Evolutionary conservation across 257 asterid species (phyloP), one percentile per base, ranked within the genome.

Genomic region (Capsicum chinense): DNA sequence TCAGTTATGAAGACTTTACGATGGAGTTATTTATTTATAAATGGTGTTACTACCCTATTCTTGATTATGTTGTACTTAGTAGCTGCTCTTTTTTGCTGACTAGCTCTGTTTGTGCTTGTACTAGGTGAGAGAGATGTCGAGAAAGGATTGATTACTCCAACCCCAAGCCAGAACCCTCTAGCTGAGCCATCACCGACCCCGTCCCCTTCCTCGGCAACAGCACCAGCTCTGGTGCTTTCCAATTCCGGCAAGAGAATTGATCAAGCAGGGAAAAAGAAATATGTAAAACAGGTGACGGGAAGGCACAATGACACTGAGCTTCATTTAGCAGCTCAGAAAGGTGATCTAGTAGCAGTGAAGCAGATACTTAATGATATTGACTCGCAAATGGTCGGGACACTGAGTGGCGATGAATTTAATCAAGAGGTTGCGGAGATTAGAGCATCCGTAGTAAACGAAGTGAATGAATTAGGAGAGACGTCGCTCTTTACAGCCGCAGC

Each of bases 211-310:
- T 83, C 91, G 17, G 90, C 91, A 42, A 88, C 89, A 54, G 90
- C 93, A 67, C 93, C 93, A 33, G 91, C 94, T 59, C 87, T 91
- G 44, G 90, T 91, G 39, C 86, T 91, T n/a, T 91, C 94, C 2
- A 90, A 88, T 79, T 91, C 93, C 9, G 90, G 93, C 62, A 90
- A 90, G 83, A 82, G 90, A 67, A 90, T 90, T 26, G 93, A 90
- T 80, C 91, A 90, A 88, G 87, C 93, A 10, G 91, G 91, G 85
- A 90, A 88, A 83, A 90, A 90, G 90, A 90, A 90, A 84, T 90
- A 90, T 56, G 93, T 90, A 71, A 90, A 90, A 81, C 90, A 88
- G 84, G 93, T 90, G 85, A 90, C 93, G 6, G 93, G 93, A 5
- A 86, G 91, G 83, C 91, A 90, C 83, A 90, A 90, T 79, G 93